These are phyloP conservation scores for Ophiosphaerella korrae DNA, from an alignment of 2,329 filamentous ascomycete species.

Conservation along the genomic window DNA sequence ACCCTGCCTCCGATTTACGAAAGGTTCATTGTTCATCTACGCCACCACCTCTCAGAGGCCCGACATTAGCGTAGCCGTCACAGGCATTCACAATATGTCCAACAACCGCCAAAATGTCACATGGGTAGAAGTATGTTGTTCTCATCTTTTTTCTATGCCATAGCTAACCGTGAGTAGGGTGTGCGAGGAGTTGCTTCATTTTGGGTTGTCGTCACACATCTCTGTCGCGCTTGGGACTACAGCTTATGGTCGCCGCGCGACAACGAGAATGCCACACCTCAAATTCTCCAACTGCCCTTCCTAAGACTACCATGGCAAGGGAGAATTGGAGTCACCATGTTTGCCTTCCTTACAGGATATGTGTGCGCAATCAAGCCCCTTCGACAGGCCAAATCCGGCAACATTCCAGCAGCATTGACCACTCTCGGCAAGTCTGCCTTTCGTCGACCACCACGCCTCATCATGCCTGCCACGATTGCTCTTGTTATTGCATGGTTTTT, in stretches of 20 bases:
- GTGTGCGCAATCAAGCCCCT: conserved; percentile 62
- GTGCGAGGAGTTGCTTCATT: conserved; percentile 60
- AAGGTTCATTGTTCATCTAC: conserved; percentile 32
- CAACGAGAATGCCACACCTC: conserved; percentile 48
- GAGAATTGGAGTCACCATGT: conserved; percentile 61
- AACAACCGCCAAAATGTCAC: conserved; percentile 47
- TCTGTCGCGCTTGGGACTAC: conserved; percentile 59
- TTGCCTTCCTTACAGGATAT: conserved; percentile 62
- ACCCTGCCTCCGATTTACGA: conserved; percentile 23
- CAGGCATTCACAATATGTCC: conserved; percentile 27
- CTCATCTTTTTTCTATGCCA: background rate
- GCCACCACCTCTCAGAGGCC: conserved; percentile 21
- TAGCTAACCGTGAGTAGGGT: conserved; percentile 45
- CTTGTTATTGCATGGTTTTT: conserved; percentile 57
- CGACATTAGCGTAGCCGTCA: conserved; percentile 9
- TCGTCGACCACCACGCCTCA: conserved; percentile 57
- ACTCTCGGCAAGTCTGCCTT: conserved; percentile 60
- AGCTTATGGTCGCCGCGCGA: conserved; percentile 57
- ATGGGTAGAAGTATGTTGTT: conserved; percentile 47
- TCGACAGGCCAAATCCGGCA: conserved; percentile 55
- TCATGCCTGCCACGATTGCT: conserved; percentile 59
- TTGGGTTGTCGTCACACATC: conserved; percentile 59
- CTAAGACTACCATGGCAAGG: conserved; percentile 63
- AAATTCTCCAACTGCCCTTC: conserved; percentile 57
- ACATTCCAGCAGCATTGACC: conserved; percentile 51